Conservation (phyloP, 176 grass and related monocot species). For the Cenchrus americanus region DNA sequence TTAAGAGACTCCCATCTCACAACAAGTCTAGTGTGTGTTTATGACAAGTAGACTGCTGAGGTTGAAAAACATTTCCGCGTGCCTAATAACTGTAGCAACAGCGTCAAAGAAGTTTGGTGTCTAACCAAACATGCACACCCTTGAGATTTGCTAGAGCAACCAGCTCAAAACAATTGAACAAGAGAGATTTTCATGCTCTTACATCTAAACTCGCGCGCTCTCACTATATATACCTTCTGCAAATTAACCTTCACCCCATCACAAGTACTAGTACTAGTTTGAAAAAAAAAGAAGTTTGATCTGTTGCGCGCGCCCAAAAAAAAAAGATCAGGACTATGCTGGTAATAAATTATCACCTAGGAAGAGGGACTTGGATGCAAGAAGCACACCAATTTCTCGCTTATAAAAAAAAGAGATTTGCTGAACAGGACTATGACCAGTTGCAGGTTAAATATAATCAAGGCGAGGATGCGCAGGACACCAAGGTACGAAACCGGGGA, state of each 20-base stretch:
- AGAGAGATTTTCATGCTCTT: no score
- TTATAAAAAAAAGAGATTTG: background rate
- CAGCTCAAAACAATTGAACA: background rate
- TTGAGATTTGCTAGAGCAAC: background rate
- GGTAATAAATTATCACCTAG: background rate
- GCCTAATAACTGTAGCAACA: no score
- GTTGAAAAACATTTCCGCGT: no score
- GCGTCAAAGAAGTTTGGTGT: background rate
- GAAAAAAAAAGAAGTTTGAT: no score
- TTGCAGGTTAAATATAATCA: background rate
- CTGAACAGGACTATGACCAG: background rate
- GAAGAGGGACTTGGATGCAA: background rate
- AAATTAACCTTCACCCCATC: no score
- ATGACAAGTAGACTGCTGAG: no score
- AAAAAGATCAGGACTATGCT: no score
- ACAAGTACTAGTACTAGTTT: no score
- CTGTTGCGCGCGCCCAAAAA: no score
- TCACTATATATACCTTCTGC: no score
- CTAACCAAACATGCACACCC: background rate
- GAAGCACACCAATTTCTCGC: background rate
- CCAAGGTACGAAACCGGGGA: conserved; percentile 18
- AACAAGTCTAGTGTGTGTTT: background rate
- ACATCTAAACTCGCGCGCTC: no score
- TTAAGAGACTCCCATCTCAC: background rate
- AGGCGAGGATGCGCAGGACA: conserved; percentile 22